Evolutionary conservation across 768 basidiomycete species (phyloP), one percentile per base, ranked within the genome.

Genomic region (Leccinum boreale): DNA sequence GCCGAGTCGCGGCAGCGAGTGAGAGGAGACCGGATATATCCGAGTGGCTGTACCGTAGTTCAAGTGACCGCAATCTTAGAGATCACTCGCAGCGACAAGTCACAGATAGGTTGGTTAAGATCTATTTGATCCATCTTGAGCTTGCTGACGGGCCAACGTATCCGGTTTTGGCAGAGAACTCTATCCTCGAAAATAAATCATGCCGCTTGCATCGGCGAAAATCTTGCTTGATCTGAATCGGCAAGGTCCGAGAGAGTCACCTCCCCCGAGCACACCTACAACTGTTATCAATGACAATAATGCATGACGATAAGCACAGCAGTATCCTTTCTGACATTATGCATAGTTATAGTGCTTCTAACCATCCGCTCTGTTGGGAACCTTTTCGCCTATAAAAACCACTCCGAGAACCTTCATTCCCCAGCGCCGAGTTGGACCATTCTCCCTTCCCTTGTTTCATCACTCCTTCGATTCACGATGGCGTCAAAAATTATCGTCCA

Each of bases 401-500:
- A 21, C 33, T 23, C 33, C 17, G 50, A 50, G 24, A 33, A 28
- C 10, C 19, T n/a, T 36, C 45, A 14, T 15, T 39, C 17, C 47
- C 42, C 53, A 52, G 48, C 49, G 4, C 31, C 11, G 42, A 42
- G 19, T n/a, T 39, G 5, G 17, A 52, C 19, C 50, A 26, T 47
- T 35, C 35, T 36, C 14, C 19, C 28, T 28, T 35, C 57, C 56
- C 44, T 42, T 24, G 19, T 21, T 59, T 42, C n/a, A 14, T 24
- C 50, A 10, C 28, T 58, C 49, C 47, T 50, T 49, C 15, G 5
- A 15, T 59, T 44, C 36, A 24, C 52, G 46, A 44, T 33, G 9
- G 73, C 73, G 70, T 56, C 72, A 36, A 56, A 63, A 23, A 57
- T 60, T 14, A 52, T 47, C 23, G 63, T 61, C 39, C 39, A 19